These are phyloP conservation scores for Colletotrichum tropicale DNA, from an alignment of 2,329 filamentous ascomycete genomes.

Conservation along the genomic window DNA sequence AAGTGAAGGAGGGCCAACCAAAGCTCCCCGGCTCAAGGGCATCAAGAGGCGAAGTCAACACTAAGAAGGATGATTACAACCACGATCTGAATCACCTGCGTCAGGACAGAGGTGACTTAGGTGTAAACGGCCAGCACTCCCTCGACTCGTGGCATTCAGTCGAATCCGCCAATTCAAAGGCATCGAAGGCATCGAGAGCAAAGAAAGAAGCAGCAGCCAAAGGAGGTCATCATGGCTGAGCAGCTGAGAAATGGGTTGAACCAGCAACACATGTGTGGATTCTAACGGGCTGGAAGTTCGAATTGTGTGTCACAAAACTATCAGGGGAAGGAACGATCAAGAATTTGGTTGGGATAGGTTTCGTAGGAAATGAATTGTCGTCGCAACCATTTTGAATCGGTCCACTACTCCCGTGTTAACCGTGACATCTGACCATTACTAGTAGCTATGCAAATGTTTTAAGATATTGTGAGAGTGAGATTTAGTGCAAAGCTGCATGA, in stretches of 20 bases:
- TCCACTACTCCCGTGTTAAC: background rate
- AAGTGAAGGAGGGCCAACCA: background rate
- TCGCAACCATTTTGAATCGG: background rate
- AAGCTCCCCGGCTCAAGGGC: background rate
- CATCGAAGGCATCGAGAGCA: background rate
- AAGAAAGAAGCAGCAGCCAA: background rate
- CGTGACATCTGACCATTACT: background rate
- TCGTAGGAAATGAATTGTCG: background rate
- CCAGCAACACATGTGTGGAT: background rate
- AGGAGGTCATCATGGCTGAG: background rate
- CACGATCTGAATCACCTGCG: background rate
- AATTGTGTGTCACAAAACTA: background rate
- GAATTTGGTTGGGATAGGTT: background rate
- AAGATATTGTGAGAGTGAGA: background rate
- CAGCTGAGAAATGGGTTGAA: background rate
- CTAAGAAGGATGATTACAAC: background rate
- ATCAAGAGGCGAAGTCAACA: background rate
- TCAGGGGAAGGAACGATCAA: background rate
- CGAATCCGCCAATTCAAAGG: background rate
- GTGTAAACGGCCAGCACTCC: background rate
- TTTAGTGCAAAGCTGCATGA: background rate
- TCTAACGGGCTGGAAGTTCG: background rate
- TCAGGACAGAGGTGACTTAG: background rate
- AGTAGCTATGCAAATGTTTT: background rate
- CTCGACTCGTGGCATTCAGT: background rate